Conservation (phyloP, 257 asterid species). For the Solanum raphanifolium region DNA sequence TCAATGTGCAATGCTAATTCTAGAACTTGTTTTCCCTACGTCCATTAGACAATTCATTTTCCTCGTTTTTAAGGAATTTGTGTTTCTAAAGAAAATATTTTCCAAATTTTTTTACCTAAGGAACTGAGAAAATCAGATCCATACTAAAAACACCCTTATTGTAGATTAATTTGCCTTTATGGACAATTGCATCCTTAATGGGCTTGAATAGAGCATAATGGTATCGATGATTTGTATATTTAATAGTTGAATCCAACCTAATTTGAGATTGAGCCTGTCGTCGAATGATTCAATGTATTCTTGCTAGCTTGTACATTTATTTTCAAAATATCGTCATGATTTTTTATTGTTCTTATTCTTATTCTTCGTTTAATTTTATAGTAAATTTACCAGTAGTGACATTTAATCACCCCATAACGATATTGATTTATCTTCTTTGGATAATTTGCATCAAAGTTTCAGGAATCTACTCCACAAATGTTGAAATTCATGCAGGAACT, state of each 20-base stretch:
- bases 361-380: neutral
- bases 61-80: too few relatives aligned
- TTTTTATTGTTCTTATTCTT: neutral
- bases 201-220: neutral
- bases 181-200: neutral
- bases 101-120: too few relatives aligned
- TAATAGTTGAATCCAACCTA: neutral
- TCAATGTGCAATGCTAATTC: neutral
- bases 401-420: neutral
- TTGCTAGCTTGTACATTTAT: too few relatives aligned
- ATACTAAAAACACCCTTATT: neutral
- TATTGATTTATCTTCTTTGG: neutral
- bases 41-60: too few relatives aligned
- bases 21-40: too few relatives aligned
- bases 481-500: constrained; percentile 66
- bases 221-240: neutral
- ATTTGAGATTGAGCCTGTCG: neutral
- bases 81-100: too few relatives aligned
- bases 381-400: neutral
- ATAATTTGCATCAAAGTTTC: neutral
- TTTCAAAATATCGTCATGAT: neutral
- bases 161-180: neutral
- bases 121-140: neutral
- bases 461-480: constrained; percentile 71
- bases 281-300: neutral